Conservation (phyloP, 1,284 basidiomycete species). For the Papiliotrema flavescens region DNA sequence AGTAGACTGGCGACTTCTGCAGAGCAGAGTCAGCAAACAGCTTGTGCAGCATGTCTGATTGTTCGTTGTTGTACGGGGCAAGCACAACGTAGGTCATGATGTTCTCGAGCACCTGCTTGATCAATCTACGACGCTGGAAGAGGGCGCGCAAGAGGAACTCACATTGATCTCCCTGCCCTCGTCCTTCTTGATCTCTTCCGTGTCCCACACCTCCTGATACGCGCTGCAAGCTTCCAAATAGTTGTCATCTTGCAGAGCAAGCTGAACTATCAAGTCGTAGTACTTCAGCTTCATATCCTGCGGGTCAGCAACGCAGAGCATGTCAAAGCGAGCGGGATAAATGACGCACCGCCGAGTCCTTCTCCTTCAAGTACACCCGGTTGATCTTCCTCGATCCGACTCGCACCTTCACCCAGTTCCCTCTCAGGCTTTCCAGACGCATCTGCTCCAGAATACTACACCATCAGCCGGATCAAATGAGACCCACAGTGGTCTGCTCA, state of each 20-base stretch:
- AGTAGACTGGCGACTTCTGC: slow-evolving; percentile 75
- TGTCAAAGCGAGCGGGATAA: not conserved
- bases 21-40: slow-evolving; percentile 74
- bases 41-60: slow-evolving; percentile 92
- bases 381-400: slow-evolving; percentile 94
- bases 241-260: slow-evolving; percentile 75
- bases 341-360: slow-evolving; percentile 72
- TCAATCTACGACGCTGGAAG: not conserved
- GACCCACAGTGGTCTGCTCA: slow-evolving; percentile 21
- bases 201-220: slow-evolving; percentile 95
- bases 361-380: slow-evolving; percentile 84
- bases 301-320: slow-evolving; percentile 1
- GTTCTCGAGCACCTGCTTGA: slow-evolving; percentile 73
- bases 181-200: slow-evolving; percentile 82
- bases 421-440: slow-evolving; percentile 74
- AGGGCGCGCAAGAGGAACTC: slow-evolving; percentile 37
- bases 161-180: slow-evolving; percentile 70
- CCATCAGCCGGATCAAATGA: slow-evolving; percentile 3
- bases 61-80: slow-evolving; percentile 92
- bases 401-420: slow-evolving; percentile 82
- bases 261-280: slow-evolving; percentile 94
- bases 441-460: slow-evolving; percentile 86
- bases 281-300: slow-evolving; percentile 94
- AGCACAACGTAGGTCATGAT: slow-evolving; percentile 93
- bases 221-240: slow-evolving; percentile 94